phyloP scores from a whole-genome alignment of 2,329 filamentous ascomycete genomes.

The Epichloe brachyelytri region DNA sequence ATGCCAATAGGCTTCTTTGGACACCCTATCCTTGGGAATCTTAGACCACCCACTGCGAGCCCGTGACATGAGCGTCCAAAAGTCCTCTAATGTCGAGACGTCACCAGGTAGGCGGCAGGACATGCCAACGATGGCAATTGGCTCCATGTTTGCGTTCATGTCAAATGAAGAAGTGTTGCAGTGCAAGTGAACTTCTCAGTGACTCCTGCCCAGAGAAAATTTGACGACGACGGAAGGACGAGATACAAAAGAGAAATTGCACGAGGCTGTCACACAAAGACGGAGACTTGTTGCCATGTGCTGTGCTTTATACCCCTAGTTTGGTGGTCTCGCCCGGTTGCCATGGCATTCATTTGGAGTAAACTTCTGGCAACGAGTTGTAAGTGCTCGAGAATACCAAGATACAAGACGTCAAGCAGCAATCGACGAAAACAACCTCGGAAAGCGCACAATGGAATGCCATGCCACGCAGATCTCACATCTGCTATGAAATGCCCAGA shows the following conservation, averaged over 20 bases:
- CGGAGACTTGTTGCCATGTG: background rate
- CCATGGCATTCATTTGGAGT: background rate
- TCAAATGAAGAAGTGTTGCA: slow-evolving; percentile 1
- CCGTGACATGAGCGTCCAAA: slow-evolving; percentile 31
- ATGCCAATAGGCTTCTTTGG: slow-evolving; percentile 27
- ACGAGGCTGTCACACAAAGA: too few species aligned
- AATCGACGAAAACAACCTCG: background rate
- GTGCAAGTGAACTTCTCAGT: background rate
- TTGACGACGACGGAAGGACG: background rate
- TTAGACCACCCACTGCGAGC: slow-evolving; percentile 27
- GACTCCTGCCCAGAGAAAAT: background rate
- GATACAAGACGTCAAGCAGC: background rate
- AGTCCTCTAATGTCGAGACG: slow-evolving; percentile 27
- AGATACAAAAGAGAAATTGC: background rate
- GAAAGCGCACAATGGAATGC: background rate
- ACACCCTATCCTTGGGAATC: slow-evolving; percentile 34
- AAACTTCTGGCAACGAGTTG: background rate
- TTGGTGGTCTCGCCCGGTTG: background rate
- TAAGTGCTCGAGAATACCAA: background rate
- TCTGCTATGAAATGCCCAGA: background rate
- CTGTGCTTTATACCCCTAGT: background rate
- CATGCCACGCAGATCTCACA: background rate
- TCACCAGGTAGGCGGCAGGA: slow-evolving; percentile 32
- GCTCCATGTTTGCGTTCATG: slow-evolving; percentile 8
- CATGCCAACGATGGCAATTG: slow-evolving; percentile 35